phyloP scores from a whole-genome alignment of 2,329 filamentous ascomycete species.

The Ceratocystis harringtonii region DNA sequence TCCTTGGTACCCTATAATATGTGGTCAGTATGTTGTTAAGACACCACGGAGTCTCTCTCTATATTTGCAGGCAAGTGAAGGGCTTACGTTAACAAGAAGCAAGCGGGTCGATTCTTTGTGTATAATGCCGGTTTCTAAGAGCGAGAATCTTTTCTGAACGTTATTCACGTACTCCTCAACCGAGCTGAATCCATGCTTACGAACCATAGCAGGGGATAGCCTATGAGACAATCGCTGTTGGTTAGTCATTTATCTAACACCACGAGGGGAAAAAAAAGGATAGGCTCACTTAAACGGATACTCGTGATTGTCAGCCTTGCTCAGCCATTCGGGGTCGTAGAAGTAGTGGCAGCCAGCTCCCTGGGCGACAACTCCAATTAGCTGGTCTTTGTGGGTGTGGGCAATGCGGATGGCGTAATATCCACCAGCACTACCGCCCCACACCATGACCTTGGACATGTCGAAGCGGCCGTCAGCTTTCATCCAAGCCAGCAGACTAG shows the following conservation, averaged over 20 bases:
- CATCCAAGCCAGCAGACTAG: slow-evolving; percentile 47
- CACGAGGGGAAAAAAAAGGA: neutral
- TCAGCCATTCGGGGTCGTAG: slow-evolving; percentile 39
- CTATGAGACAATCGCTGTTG: slow-evolving; percentile 21
- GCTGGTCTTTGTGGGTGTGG: slow-evolving; percentile 43
- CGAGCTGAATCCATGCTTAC: slow-evolving; percentile 46
- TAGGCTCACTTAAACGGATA: slow-evolving; percentile 41
- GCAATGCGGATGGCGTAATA: slow-evolving; percentile 55
- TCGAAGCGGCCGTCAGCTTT: slow-evolving; percentile 36
- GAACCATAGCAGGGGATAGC: slow-evolving; percentile 39
- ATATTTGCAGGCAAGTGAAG: neutral
- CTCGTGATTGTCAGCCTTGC: slow-evolving; percentile 48
- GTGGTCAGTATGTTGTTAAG: neutral
- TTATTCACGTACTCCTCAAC: slow-evolving; percentile 40
- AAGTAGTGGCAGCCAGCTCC: slow-evolving; percentile 42
- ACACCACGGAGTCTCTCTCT: no score
- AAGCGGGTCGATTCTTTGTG: slow-evolving; percentile 40
- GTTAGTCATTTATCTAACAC: slow-evolving; percentile 8
- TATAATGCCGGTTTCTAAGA: slow-evolving; percentile 44
- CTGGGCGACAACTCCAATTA: slow-evolving; percentile 44
- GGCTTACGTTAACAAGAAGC: slow-evolving; percentile 43
- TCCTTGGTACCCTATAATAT: slow-evolving; percentile 40
- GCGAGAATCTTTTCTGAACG: slow-evolving; percentile 45
- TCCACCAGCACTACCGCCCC: slow-evolving; percentile 51
- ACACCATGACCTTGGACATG: slow-evolving; percentile 41